phyloP scores from a whole-genome alignment of 2,329 filamentous ascomycete genomes.

The Zymoseptoria passerinii region DNA sequence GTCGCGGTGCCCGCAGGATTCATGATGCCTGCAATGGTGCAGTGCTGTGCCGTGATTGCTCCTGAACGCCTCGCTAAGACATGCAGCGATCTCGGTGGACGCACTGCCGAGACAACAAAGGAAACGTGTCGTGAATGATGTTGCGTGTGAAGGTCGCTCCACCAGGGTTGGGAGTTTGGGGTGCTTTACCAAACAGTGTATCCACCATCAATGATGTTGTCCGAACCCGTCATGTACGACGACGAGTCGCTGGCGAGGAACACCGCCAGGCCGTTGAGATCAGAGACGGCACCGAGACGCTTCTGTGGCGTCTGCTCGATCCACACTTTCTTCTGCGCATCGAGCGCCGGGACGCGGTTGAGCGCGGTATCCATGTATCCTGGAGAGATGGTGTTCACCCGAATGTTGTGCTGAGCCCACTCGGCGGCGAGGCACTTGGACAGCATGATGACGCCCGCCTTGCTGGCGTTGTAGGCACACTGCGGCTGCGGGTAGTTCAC shows the following conservation, averaged over 20 bases:
- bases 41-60: background rate
- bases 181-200: conserved; percentile 49
- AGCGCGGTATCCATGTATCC: conserved; percentile 82
- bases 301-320: conserved; percentile 63
- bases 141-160: no score
- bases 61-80: conserved; percentile 9
- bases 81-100: conserved; percentile 2
- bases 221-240: conserved; percentile 68
- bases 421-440: conserved; percentile 75
- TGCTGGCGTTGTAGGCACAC: conserved; percentile 75
- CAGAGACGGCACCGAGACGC: conserved; percentile 63
- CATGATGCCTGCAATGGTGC: background rate
- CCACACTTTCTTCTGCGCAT: conserved; percentile 78
- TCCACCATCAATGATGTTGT: conserved; percentile 63
- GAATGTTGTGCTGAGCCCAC: conserved; percentile 73
- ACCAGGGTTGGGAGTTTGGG: background rate
- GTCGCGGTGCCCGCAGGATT: no score
- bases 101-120: background rate
- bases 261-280: conserved; percentile 69
- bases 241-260: conserved; percentile 67
- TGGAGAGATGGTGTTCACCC: conserved; percentile 76
- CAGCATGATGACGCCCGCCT: conserved; percentile 70
- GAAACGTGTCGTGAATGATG: background rate
- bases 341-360: conserved; percentile 68
- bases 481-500: conserved; percentile 60